A percentile compares a stretch with the other conserved stretches of the same genome.
Evolutionary conservation across 768 basidiomycete species (phyloP).

Genomic region (Rickenella mellea): DNA sequence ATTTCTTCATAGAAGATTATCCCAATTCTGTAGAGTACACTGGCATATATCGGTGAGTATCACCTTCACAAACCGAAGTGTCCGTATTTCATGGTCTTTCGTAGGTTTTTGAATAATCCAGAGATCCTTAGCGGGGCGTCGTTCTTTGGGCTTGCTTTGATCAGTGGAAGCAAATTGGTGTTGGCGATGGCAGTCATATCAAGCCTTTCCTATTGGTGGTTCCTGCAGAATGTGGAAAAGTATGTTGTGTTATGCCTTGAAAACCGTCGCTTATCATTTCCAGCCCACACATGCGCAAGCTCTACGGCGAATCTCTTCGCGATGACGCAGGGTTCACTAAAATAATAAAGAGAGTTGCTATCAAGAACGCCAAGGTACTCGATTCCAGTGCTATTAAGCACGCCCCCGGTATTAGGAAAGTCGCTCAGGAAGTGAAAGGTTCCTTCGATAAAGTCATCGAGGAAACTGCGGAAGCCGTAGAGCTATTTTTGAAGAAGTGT

Average conservation of each 20-base stretch:
- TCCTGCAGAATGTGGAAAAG: slow-evolving; percentile 88
- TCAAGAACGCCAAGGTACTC: slow-evolving; percentile 67
- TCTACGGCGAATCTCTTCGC: slow-evolving; percentile 88
- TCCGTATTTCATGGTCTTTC: not conserved
- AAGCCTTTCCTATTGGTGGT: slow-evolving; percentile 92
- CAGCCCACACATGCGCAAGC: slow-evolving; percentile 96
- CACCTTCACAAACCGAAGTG: not conserved
- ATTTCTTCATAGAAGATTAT: slow-evolving; percentile 94
- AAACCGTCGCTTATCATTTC: not conserved
- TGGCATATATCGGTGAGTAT: slow-evolving; percentile 81
- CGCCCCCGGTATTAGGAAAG: slow-evolving; percentile 71
- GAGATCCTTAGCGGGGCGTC: slow-evolving; percentile 94
- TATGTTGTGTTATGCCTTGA: slow-evolving; percentile 27
- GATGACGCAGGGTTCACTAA: slow-evolving; percentile 97
- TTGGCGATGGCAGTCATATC: slow-evolving; percentile 75
- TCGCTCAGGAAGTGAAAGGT: slow-evolving; percentile 86
- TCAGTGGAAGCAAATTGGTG: slow-evolving; percentile 90
- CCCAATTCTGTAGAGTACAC: slow-evolving; percentile 88
- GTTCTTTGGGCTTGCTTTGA: slow-evolving; percentile 87
- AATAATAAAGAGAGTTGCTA: slow-evolving; percentile 91
- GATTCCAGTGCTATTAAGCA: slow-evolving; percentile 73
- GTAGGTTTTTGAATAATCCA: slow-evolving; percentile 86
- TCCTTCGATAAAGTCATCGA: slow-evolving; percentile 95
- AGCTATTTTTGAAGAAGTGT: slow-evolving; percentile 92
- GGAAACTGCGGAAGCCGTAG: slow-evolving; percentile 85